Base-by-base conservation (phyloP, 2,329 filamentous ascomycete species). In the Anisogramma anomala region DNA sequence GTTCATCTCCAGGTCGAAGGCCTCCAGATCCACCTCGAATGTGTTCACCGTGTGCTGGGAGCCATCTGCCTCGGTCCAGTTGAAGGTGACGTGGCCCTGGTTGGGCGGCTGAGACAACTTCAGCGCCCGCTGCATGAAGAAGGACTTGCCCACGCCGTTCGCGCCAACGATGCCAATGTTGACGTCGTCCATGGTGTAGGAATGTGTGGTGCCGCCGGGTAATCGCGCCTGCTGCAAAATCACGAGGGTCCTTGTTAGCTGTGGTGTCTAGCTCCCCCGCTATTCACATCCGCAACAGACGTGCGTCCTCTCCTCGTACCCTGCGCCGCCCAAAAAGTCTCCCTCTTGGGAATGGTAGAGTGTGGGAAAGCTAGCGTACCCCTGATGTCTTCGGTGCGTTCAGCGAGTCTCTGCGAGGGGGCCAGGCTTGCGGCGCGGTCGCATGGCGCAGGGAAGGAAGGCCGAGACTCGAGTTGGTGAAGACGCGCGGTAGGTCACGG, bases 141-240 rank as follows among this genome's bases (percentile, higher is more conserved):
- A 71, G 37, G 77, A 80, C 58, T 83, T 83, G 49, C 79, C 79
- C 35, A 79, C 78, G 46, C 76, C 76, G 51, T 70, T 66, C 56
- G 75, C 71, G 52, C 79, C 79, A 56, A 83, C 76, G 46, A 82
- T 67, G 52, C 75, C 76, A 50, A 83, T 76, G 54, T 77, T 79
- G 54, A 78, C 70, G 50, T 67, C 64, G 48, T 77, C 72, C 74
- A 78, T 77, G 45, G 52, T 43, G 26, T 23, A n/a, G n/a, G n/a
- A n/a, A n/a, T n/a, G n/a, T 26, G 14, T 7, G 17, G 15, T 14
- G 37, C 38, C 34, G 27, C 39, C 25, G 14, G 6, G 36, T 14
- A 35, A 20, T 35, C 28, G 32, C 28, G 23, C 27, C 39, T 33
- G 41, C 28, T 33, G 17, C 7, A 9, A 27, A 18, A 20, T 42